Evolutionary conservation across 2,329 filamentous ascomycete genomes (phyloP).

Genomic region (Aaosphaeria arxii): DNA sequence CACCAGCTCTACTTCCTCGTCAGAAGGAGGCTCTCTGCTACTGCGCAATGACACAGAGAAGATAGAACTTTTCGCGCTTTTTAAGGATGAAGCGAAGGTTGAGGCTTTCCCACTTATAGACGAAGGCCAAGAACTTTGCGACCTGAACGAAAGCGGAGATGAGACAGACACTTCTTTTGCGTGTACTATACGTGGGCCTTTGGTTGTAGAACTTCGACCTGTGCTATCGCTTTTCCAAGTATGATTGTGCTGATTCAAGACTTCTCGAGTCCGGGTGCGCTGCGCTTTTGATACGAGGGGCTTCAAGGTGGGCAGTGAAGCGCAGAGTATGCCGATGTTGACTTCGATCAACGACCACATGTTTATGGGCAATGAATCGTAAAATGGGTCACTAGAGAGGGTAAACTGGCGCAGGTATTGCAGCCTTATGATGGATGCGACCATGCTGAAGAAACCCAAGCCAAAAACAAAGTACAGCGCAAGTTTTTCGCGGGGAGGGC

Average conservation of each 20-base stretch:
- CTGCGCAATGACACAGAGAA: conserved; percentile 2
- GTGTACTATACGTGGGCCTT: conserved; percentile 1
- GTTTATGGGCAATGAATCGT: conserved; percentile 74
- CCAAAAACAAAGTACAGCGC: conserved; percentile 81
- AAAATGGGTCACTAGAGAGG: conserved; percentile 49
- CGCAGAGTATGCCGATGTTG: conserved; percentile 84
- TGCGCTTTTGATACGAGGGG: conserved; percentile 53
- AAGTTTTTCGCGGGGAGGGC: conserved; percentile 78
- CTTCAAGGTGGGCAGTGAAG: conserved; percentile 82
- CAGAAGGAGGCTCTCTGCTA: conserved; percentile 4
- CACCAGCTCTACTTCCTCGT: conserved; percentile 1
- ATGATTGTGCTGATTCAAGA: conserved; percentile 3
- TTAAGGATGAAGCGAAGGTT: not conserved
- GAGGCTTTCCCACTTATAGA: too few relatives aligned
- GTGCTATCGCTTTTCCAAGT: not conserved
- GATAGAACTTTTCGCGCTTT: not conserved
- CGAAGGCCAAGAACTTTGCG: not conserved
- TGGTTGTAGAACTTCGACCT: not conserved
- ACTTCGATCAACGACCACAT: conserved; percentile 93
- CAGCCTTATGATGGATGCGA: conserved; percentile 70
- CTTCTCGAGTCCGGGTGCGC: conserved; percentile 12
- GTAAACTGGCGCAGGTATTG: conserved; percentile 34
- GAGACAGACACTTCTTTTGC: not conserved
- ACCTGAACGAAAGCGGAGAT: not conserved
- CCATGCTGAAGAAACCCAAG: conserved; percentile 80